Evolutionary conservation across 345 rosid genomes (phyloP).

Genomic region (Acer campestre): DNA sequence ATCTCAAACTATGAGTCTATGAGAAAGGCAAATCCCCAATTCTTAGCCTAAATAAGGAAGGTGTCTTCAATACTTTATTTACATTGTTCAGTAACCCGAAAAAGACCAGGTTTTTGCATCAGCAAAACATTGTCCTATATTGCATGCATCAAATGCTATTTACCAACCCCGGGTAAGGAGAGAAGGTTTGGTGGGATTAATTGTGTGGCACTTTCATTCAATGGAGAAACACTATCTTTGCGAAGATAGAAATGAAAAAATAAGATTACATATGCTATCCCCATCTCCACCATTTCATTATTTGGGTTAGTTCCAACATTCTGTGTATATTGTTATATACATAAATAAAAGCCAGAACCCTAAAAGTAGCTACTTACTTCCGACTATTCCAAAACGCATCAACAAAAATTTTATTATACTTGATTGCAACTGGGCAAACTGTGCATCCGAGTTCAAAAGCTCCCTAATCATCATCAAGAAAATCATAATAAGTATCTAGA

Average conservation of each 20-base stretch:
- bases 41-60: background rate
- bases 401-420: conserved; percentile 94
- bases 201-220: background rate
- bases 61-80: background rate
- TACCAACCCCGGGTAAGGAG: background rate
- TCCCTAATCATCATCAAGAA: conserved; percentile 59
- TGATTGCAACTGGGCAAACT: conserved; percentile 94
- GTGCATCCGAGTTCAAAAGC: conserved; percentile 97
- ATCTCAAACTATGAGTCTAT: background rate
- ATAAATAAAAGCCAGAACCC: background rate
- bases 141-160: background rate
- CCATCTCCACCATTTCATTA: background rate
- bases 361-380: conserved; percentile 56
- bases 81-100: background rate
- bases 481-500: conserved; percentile 1
- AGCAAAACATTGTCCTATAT: background rate
- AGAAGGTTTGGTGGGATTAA: background rate
- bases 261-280: background rate
- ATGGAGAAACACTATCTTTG: background rate
- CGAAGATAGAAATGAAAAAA: background rate
- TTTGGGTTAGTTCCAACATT: background rate
- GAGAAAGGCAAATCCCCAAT: background rate
- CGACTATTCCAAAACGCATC: conserved; percentile 99
- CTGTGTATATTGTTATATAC: background rate
- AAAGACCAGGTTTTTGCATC: background rate